phyloP scores from a whole-genome alignment of 768 basidiomycete species.

The Russula virescens region DNA sequence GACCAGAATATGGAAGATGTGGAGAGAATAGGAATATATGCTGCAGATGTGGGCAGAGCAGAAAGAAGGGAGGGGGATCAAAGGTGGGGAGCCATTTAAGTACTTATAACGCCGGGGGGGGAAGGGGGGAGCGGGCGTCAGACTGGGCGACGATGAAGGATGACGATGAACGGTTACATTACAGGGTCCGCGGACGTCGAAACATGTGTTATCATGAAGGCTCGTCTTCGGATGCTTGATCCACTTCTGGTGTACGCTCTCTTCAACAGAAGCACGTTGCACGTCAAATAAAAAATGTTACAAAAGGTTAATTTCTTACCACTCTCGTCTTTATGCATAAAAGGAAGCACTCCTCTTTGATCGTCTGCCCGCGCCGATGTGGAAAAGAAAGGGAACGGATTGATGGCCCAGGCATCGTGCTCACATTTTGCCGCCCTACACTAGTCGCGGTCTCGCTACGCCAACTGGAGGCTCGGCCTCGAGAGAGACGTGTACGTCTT shows the following conservation, averaged over 20 bases:
- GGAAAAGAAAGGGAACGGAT: neutral
- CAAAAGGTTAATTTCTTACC: conserved; percentile 19
- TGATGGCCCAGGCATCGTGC: neutral
- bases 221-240: conserved; percentile 13
- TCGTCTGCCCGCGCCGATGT: conserved; percentile 10
- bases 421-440: neutral
- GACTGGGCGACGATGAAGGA: conserved; percentile 15
- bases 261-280: conserved; percentile 17
- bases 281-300: conserved; percentile 12
- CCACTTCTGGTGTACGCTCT: conserved; percentile 10
- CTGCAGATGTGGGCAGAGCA: conserved; percentile 11
- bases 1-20: conserved; percentile 19
- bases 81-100: neutral
- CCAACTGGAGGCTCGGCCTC: neutral
- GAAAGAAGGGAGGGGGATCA: neutral
- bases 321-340: conserved; percentile 6
- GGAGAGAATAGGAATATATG: conserved; percentile 19
- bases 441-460: neutral
- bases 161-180: conserved; percentile 16
- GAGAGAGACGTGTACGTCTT: neutral
- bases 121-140: neutral
- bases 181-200: conserved; percentile 21
- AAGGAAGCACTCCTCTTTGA: conserved; percentile 11
- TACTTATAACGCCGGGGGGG: conserved; percentile 16
- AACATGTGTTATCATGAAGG: conserved; percentile 22